These are phyloP conservation scores for Ogataea pignaliae DNA, from an alignment of 805 yeast species.

Conservation along the genomic window DNA sequence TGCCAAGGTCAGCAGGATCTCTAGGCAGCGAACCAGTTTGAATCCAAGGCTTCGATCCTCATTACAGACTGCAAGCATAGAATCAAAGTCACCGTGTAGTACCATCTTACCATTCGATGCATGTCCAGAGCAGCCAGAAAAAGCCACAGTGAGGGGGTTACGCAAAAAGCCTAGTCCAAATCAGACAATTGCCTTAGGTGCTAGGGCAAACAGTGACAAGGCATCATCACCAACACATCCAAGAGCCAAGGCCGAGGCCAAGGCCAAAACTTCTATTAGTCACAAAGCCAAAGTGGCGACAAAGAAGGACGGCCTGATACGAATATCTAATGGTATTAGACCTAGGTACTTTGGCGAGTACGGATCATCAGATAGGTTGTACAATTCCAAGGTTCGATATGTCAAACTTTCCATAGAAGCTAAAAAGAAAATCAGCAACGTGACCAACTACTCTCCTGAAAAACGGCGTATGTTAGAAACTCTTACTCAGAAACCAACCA, in stretches of 20 bases:
- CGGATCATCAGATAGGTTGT: too few relatives aligned
- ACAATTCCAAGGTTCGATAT: neutral
- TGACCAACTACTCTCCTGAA: slow-evolving; percentile 14
- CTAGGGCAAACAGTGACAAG: too few relatives aligned
- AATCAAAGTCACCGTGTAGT: neutral
- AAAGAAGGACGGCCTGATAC: slow-evolving; percentile 7
- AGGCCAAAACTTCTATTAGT: slow-evolving; percentile 6
- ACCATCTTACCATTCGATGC: too few relatives aligned
- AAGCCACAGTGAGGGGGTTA: too few relatives aligned
- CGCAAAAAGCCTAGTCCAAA: too few relatives aligned
- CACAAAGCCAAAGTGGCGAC: slow-evolving; percentile 13
- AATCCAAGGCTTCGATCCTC: neutral
- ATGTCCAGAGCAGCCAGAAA: too few relatives aligned
- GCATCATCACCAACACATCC: too few relatives aligned
- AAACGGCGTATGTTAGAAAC: slow-evolving; percentile 5
- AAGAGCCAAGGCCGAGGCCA: too few relatives aligned
- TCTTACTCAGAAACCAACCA: neutral
- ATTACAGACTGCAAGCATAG: neutral
- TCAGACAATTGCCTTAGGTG: too few relatives aligned
- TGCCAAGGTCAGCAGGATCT: neutral
- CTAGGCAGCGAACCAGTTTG: neutral
- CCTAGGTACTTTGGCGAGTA: slow-evolving; percentile 10
- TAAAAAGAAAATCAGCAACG: slow-evolving; percentile 10
- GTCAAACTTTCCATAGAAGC: neutral
- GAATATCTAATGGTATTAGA: slow-evolving; percentile 13